Evolutionary conservation across 2,329 filamentous ascomycete species (phyloP).

Genomic region (Cladosporium phlei): DNA sequence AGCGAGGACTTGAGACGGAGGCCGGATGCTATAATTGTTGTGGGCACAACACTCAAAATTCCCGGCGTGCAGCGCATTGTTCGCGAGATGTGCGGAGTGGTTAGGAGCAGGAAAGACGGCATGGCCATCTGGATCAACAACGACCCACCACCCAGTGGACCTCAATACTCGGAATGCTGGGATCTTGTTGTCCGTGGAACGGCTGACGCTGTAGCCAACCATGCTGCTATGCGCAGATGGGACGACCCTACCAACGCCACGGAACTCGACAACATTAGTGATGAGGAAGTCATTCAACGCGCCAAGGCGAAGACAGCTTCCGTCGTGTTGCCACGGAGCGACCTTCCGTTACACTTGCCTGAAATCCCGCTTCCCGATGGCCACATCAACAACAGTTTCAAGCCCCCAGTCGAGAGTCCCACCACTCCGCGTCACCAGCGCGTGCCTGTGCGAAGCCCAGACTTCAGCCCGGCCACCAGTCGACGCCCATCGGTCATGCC

Average conservation of each 20-base stretch:
- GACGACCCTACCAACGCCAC: conserved; percentile 42
- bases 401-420: conserved; percentile 19
- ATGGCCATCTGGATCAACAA: conserved; percentile 94
- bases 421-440: conserved; percentile 15
- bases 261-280: conserved; percentile 42
- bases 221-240: conserved; percentile 60
- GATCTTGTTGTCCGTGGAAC: conserved; percentile 83
- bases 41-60: conserved; percentile 92
- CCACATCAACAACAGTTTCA: conserved; percentile 32
- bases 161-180: conserved; percentile 76
- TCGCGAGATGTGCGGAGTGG: conserved; percentile 81
- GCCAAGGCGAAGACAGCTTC: conserved; percentile 33
- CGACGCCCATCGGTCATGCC: conserved; percentile 19
- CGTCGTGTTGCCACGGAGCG: conserved; percentile 30
- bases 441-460: conserved; percentile 8
- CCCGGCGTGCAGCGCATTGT: conserved; percentile 86
- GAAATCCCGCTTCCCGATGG: conserved; percentile 18
- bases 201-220: conserved; percentile 78
- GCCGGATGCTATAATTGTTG: conserved; percentile 89
- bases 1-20: conserved; percentile 77
- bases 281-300: conserved; percentile 40
- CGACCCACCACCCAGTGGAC: conserved; percentile 74
- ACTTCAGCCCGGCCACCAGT: conserved; percentile 21
- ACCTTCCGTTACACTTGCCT: conserved; percentile 16
- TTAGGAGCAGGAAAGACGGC: conserved; percentile 69